Conservation (phyloP, 495 filamentous ascomycete genomes). For the Penicillium flavigenum region DNA sequence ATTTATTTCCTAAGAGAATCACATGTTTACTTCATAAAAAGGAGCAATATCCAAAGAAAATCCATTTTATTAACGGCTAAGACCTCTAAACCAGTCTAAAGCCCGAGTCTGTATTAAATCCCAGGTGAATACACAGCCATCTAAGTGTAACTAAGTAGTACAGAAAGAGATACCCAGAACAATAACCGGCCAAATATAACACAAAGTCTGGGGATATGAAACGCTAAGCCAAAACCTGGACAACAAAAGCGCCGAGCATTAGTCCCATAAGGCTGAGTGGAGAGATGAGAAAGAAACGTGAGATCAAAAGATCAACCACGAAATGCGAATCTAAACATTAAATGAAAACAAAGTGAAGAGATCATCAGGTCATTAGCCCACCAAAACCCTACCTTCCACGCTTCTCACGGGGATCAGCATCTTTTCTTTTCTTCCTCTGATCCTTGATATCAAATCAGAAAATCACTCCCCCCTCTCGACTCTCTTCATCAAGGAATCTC, state of each 20-base stretch:
- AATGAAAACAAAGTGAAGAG: constrained; percentile 1
- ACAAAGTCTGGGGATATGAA: not conserved
- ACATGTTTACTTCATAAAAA: not conserved
- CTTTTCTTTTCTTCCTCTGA: not conserved
- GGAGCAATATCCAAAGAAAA: not conserved
- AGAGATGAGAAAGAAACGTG: constrained; percentile 1
- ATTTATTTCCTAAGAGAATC: not conserved
- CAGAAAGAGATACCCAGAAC: not conserved
- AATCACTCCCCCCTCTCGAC: constrained; percentile 34
- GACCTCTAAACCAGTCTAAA: constrained; percentile 1
- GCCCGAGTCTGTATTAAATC: constrained; percentile 2
- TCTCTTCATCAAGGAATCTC: constrained; percentile 56
- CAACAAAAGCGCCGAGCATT: not conserved
- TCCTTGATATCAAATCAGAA: not conserved
- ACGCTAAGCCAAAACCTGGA: not conserved
- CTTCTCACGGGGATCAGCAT: not conserved
- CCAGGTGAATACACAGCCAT: not conserved
- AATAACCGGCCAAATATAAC: not conserved
- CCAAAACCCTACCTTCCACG: not conserved
- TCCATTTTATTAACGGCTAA: not conserved
- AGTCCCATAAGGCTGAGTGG: constrained; percentile 9
- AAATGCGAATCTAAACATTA: constrained; percentile 6
- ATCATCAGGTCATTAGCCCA: constrained; percentile 9
- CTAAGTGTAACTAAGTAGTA: constrained; percentile 1
- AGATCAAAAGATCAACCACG: not conserved